Evolutionary conservation across 2,329 filamentous ascomycete genomes (phyloP).

Genomic region (Trichoderma endophyticum): DNA sequence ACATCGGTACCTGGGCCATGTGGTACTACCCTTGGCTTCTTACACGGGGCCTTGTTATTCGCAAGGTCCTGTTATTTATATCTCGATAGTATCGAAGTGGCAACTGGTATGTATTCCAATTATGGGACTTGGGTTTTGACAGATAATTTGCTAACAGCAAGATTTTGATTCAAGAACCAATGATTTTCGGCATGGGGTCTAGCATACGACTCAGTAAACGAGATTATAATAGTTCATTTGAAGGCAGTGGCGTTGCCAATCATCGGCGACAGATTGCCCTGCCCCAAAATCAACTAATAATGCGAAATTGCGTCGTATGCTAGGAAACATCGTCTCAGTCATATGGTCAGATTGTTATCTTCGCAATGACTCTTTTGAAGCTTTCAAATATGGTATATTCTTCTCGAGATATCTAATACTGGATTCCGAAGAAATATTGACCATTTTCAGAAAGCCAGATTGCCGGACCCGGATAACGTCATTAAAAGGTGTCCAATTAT

Average conservation of each 20-base stretch:
- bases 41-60: not conserved
- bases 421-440: not conserved
- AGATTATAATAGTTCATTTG: not conserved
- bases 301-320: not conserved
- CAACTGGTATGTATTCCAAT: not conserved
- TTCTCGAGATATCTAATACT: not conserved
- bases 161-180: not conserved
- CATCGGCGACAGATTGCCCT: not conserved
- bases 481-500: not conserved
- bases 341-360: not conserved
- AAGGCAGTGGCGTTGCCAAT: not conserved
- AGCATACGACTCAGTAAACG: not conserved
- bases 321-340: not conserved
- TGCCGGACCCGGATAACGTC: conserved; percentile 1
- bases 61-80: not conserved
- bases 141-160: not conserved
- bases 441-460: not conserved
- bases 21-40: not conserved
- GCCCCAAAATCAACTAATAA: not conserved
- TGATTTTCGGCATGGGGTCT: not conserved
- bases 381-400: not conserved
- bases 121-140: not conserved
- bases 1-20: not conserved
- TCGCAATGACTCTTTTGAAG: not conserved
- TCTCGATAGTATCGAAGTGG: not conserved